These are phyloP conservation scores for Nepenthes gracilis DNA, from an alignment of 148 eudicot species.

Conservation along the genomic window DNA sequence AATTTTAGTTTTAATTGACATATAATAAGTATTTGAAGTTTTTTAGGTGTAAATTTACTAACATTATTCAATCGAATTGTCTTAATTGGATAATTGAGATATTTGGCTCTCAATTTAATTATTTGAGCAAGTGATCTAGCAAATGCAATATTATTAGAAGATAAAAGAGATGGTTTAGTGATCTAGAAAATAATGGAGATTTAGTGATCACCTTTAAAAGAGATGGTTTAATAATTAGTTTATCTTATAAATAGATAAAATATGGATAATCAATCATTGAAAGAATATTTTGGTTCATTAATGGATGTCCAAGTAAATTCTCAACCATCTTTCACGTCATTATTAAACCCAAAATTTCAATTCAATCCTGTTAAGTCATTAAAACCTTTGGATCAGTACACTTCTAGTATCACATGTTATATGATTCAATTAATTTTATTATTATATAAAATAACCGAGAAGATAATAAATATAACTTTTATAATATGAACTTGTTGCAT, in stretches of 20 bases:
- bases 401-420: not conserved
- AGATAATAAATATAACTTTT: too few species aligned
- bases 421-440: not conserved
- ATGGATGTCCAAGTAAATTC: not conserved
- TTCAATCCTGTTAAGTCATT: not conserved
- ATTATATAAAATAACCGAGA: too few species aligned
- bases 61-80: not conserved
- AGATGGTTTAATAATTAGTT: too few species aligned
- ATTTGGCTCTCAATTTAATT: not conserved
- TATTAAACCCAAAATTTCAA: not conserved
- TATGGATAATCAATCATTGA: too few species aligned
- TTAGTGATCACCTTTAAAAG: too few species aligned
- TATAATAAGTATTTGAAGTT: not conserved
- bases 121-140: slow-evolving; percentile 4
- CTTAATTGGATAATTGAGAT: slow-evolving; percentile 1
- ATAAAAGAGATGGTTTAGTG: too few species aligned
- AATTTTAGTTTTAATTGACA: not conserved
- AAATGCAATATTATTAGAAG: not conserved
- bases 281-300: not conserved
- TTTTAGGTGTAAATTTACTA: not conserved
- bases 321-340: too few species aligned
- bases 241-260: too few species aligned
- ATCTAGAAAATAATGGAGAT: not conserved
- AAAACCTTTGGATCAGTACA: not conserved
- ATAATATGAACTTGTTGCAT: too few species aligned